Evolutionary conservation across 495 filamentous ascomycete species (phyloP).

Genomic region (Rusavskia elegans): DNA sequence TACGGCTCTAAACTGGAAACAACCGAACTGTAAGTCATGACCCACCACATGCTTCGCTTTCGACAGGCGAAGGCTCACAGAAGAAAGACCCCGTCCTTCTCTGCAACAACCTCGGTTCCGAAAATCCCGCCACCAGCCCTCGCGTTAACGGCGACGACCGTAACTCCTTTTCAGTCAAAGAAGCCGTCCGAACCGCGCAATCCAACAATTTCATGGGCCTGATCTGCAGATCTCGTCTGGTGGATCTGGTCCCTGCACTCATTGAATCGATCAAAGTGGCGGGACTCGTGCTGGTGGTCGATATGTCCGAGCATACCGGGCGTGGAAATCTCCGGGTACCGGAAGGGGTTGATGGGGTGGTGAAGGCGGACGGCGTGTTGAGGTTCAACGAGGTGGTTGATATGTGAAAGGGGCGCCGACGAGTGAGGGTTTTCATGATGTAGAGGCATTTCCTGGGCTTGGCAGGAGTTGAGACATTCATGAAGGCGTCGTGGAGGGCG

Average conservation of each 20-base stretch:
- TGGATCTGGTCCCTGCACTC: constrained; percentile 85
- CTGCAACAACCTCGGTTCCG: constrained; percentile 73
- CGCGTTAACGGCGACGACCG: constrained; percentile 46
- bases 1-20: constrained; percentile 94
- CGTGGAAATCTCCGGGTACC: constrained; percentile 33
- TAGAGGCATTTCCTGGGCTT: not conserved
- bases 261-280: constrained; percentile 87
- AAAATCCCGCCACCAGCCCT: constrained; percentile 21
- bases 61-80: not conserved
- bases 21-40: constrained; percentile 65
- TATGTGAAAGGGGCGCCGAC: constrained; percentile 36
- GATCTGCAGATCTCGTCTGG: constrained; percentile 68
- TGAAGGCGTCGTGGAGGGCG: no score
- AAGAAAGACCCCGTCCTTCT: constrained; percentile 73
- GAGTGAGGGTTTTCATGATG: not conserved
- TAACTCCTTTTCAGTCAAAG: constrained; percentile 72
- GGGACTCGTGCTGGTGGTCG: constrained; percentile 82
- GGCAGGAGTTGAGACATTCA: no score
- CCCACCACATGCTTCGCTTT: not conserved
- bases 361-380: constrained; percentile 73
- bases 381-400: constrained; percentile 90
- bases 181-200: constrained; percentile 82
- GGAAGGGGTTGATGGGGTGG: constrained; percentile 68
- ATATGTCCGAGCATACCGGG: constrained; percentile 45
- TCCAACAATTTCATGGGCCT: constrained; percentile 97